These are phyloP conservation scores for Pichia gijzeniarum DNA, from an alignment of 805 yeast genomes.

Conservation along the genomic window DNA sequence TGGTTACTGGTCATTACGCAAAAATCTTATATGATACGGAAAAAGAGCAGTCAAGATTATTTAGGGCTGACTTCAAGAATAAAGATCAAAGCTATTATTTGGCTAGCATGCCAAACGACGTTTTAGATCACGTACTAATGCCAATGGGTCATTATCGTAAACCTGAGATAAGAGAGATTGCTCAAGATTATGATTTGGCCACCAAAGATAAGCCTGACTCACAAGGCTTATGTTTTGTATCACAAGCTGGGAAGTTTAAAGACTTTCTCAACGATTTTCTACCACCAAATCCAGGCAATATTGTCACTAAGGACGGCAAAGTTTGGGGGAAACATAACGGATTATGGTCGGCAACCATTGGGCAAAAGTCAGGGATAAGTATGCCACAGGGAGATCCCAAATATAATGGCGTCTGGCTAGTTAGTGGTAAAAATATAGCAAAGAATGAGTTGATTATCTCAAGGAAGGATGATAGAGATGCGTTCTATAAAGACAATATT, in stretches of 20 bases:
- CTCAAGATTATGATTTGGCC: constrained; percentile 44
- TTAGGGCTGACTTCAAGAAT: constrained; percentile 48
- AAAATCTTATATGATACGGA: constrained; percentile 37
- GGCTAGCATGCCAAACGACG: constrained; percentile 50
- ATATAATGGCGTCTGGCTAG: constrained; percentile 80
- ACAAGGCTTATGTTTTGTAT: constrained; percentile 90
- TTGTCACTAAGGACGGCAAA: constrained; percentile 67
- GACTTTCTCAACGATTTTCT: constrained; percentile 72
- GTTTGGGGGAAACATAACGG: constrained; percentile 83
- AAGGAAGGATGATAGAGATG: constrained; percentile 54
- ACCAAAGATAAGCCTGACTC: constrained; percentile 85
- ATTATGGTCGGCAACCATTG: constrained; percentile 91
- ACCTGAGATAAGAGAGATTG: constrained; percentile 66
- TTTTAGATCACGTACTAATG: constrained; percentile 48
- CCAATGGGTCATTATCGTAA: constrained; percentile 80
- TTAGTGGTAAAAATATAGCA: constrained; percentile 57
- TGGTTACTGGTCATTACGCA: constrained; percentile 85
- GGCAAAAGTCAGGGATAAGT: constrained; percentile 72
- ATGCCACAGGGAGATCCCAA: constrained; percentile 86
- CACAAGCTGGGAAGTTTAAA: constrained; percentile 54
- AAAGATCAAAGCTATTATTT: constrained; percentile 93
- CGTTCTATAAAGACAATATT: constrained; percentile 43
- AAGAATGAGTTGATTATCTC: constrained; percentile 77
- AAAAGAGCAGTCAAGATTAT: constrained; percentile 37
- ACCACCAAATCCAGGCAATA: constrained; percentile 66